Evolutionary conservation across 2,329 filamentous ascomycete species (phyloP).

Genomic region (Microsporum ferrugineum): DNA sequence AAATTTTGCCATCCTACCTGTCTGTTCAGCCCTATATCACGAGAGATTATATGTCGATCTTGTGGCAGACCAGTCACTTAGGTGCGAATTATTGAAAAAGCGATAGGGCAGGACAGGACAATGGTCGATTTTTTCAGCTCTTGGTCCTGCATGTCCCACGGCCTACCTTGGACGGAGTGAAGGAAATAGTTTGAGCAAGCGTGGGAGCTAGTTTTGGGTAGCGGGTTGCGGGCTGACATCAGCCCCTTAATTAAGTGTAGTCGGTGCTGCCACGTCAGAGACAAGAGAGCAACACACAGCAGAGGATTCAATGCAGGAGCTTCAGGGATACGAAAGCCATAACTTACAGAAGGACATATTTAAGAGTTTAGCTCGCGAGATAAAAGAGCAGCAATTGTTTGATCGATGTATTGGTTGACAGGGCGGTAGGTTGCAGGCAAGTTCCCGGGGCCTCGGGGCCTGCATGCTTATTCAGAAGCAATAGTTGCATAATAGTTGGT

Average conservation of each 20-base stretch:
- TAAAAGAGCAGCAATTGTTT: background rate
- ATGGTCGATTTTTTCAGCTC: background rate
- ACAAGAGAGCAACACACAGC: background rate
- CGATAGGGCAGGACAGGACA: background rate
- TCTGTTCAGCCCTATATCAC: constrained; percentile 1
- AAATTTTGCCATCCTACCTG: background rate
- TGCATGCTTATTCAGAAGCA: background rate
- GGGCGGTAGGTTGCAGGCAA: background rate
- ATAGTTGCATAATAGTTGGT: constrained; percentile 1
- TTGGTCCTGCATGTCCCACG: background rate
- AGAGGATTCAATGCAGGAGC: constrained; percentile 4
- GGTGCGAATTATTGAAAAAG: background rate
- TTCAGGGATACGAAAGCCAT: background rate
- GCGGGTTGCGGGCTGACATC: background rate
- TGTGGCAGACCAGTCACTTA: background rate
- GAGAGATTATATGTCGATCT: background rate
- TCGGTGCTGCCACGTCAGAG: constrained; percentile 1
- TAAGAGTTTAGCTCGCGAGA: background rate
- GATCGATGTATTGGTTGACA: background rate
- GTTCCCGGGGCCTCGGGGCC: background rate
- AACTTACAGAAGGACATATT: background rate
- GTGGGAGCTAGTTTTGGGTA: background rate
- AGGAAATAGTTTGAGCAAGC: constrained; percentile 1
- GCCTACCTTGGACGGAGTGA: background rate
- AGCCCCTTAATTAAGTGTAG: background rate